These are phyloP conservation scores for Phytophthora megakarya DNA, from an alignment of 352 stramenopile genomes.

Conservation along the genomic window DNA sequence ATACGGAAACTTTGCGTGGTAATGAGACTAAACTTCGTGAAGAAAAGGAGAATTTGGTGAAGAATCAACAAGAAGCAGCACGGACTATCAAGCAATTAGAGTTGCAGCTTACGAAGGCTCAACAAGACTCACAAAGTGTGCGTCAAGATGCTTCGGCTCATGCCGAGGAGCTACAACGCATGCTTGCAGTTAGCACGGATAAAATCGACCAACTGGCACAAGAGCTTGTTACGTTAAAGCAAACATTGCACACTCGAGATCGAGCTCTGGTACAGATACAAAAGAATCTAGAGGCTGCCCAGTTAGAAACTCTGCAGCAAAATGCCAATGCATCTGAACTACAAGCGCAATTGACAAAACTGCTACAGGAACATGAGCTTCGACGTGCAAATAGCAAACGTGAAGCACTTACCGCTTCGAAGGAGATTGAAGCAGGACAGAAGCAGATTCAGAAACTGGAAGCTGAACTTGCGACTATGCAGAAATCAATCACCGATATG, in stretches of 20 bases:
- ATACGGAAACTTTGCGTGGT: conserved; percentile 50
- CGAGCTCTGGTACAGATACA: conserved; percentile 41
- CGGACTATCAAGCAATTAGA: conserved; percentile 45
- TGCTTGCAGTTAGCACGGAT: conserved; percentile 40
- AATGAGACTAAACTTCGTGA: conserved; percentile 54
- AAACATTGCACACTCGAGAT: conserved; percentile 46
- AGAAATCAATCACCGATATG: conserved; percentile 25
- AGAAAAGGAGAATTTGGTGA: conserved; percentile 58
- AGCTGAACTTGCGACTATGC: conserved; percentile 34
- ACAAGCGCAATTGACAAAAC: conserved; percentile 38
- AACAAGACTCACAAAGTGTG: conserved; percentile 58
- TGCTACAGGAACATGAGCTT: conserved; percentile 45
- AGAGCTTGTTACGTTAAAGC: conserved; percentile 46
- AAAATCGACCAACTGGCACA: conserved; percentile 52
- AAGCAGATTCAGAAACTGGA: conserved; percentile 47
- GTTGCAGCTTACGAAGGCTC: conserved; percentile 46
- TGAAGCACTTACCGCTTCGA: conserved; percentile 31
- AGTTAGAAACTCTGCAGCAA: conserved; percentile 51
- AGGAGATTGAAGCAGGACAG: conserved; percentile 32
- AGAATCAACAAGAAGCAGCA: conserved; percentile 43
- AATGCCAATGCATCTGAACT: conserved; percentile 45
- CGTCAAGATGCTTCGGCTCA: conserved; percentile 54
- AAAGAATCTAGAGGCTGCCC: conserved; percentile 49
- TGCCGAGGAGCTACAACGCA: conserved; percentile 48
- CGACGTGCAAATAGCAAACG: conserved; percentile 41